These are phyloP conservation scores for Massarina eburnea DNA, from an alignment of 2,329 filamentous ascomycete species.

Conservation along the genomic window DNA sequence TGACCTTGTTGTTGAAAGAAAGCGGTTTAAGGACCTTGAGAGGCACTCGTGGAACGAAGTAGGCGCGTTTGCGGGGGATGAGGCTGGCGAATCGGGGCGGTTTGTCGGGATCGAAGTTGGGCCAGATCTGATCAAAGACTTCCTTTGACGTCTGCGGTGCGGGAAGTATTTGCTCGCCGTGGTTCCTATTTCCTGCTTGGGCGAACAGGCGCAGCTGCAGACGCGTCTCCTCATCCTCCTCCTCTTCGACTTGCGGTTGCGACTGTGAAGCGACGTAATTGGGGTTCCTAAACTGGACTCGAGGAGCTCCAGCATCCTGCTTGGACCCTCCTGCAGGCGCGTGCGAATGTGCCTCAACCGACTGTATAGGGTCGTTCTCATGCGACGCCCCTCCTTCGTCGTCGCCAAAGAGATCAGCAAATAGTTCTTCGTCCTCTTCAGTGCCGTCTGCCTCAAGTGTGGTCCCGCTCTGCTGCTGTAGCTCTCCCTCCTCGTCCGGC, in stretches of 20 bases:
- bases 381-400: slow-evolving; percentile 18
- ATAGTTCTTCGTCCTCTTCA: slow-evolving; percentile 46
- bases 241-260: slow-evolving; percentile 31
- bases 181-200: slow-evolving; percentile 23
- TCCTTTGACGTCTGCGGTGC: slow-evolving; percentile 74
- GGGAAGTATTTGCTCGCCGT: slow-evolving; percentile 58
- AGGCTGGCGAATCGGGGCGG: slow-evolving; percentile 80
- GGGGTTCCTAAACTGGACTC: slow-evolving; percentile 17
- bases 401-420: slow-evolving; percentile 70
- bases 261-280: slow-evolving; percentile 3
- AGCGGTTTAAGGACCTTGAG: slow-evolving; percentile 78
- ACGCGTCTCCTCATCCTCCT: slow-evolving; percentile 28
- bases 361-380: slow-evolving; percentile 42
- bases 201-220: slow-evolving; percentile 39
- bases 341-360: slow-evolving; percentile 27
- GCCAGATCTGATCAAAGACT: slow-evolving; percentile 76
- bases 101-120: slow-evolving; percentile 73
- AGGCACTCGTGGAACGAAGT: slow-evolving; percentile 77
- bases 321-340: slow-evolving; percentile 6
- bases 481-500: slow-evolving; percentile 64
- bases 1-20: slow-evolving; percentile 77
- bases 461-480: slow-evolving; percentile 31
- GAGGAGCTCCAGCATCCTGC: slow-evolving; percentile 9
- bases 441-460: slow-evolving; percentile 28
- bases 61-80: slow-evolving; percentile 76